Evolutionary conservation across 768 basidiomycete genomes (phyloP).

Genomic region (Botryobasidium botryosum): DNA sequence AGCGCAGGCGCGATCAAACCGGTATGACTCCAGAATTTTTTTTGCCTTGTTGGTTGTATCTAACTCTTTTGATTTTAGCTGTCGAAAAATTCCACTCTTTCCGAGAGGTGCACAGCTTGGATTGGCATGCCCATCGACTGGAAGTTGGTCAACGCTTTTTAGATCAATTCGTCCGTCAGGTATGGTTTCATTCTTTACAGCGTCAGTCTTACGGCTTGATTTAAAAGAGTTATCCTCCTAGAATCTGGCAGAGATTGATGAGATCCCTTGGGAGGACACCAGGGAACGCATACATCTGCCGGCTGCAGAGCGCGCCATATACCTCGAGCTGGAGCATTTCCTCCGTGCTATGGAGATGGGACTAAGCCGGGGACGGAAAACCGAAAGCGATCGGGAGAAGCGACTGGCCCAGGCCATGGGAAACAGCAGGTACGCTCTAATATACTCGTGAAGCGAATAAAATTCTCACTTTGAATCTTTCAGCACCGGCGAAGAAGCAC

Average conservation of each 20-base stretch:
- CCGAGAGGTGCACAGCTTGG: conserved; percentile 79
- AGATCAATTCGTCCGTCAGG: conserved; percentile 72
- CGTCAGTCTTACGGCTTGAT: background rate
- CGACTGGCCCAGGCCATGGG: conserved; percentile 77
- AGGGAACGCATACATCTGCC: conserved; percentile 53
- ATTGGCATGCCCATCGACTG: conserved; percentile 86
- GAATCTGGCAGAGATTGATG: conserved; percentile 94
- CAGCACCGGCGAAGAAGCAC: conserved; percentile 79
- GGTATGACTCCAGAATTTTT: conserved; percentile 28
- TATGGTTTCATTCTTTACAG: conserved; percentile 15
- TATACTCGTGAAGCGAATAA: background rate
- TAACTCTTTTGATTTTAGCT: conserved; percentile 28
- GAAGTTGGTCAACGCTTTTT: conserved; percentile 67
- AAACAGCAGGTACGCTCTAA: conserved; percentile 55
- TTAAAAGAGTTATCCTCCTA: conserved; percentile 23
- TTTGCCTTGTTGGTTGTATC: background rate
- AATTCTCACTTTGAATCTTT: background rate
- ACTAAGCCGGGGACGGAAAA: conserved; percentile 46
- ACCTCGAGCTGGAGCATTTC: conserved; percentile 87
- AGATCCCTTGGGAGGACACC: conserved; percentile 64
- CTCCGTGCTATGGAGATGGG: conserved; percentile 80
- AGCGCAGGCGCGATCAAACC: conserved; percentile 68
- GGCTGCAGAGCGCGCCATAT: conserved; percentile 86
- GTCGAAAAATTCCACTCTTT: conserved; percentile 93
- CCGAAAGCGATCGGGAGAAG: conserved; percentile 66